These are phyloP conservation scores for Podospora bellae-mahoneyi DNA, from an alignment of 495 filamentous ascomycete genomes.

Conservation along the genomic window DNA sequence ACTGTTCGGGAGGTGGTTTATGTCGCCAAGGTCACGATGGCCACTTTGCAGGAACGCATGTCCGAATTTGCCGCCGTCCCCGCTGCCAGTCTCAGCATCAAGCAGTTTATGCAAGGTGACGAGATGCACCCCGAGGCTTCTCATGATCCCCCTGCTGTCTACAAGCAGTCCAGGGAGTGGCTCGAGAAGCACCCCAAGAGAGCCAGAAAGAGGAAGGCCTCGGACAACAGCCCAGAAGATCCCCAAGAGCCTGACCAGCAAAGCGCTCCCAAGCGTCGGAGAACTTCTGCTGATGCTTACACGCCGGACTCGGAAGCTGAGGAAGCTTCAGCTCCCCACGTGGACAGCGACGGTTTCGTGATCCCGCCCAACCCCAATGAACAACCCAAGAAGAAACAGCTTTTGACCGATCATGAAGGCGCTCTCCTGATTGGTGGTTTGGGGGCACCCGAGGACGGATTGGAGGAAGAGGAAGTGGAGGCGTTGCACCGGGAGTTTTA, in stretches of 20 bases:
- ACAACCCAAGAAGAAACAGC: neutral
- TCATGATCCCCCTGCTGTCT: slow-evolving; percentile 81
- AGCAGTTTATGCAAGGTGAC: slow-evolving; percentile 74
- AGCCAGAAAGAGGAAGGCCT: slow-evolving; percentile 38
- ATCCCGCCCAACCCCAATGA: slow-evolving; percentile 20
- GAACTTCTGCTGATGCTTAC: slow-evolving; percentile 10
- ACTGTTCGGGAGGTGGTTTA: slow-evolving; percentile 91
- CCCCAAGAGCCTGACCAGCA: slow-evolving; percentile 28
- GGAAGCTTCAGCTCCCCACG: slow-evolving; percentile 2
- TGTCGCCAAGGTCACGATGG: slow-evolving; percentile 88
- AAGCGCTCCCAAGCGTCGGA: slow-evolving; percentile 19
- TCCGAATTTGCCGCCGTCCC: slow-evolving; percentile 84
- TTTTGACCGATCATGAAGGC: slow-evolving; percentile 10
- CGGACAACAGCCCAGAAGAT: slow-evolving; percentile 24
- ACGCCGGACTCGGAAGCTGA: neutral
- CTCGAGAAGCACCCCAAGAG: slow-evolving; percentile 48
- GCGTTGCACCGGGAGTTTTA: slow-evolving; percentile 35
- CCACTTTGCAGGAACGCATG: slow-evolving; percentile 83
- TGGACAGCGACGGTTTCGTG: slow-evolving; percentile 35
- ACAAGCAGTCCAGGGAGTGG: slow-evolving; percentile 54
- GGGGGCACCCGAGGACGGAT: slow-evolving; percentile 11
- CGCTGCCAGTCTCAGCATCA: slow-evolving; percentile 73
- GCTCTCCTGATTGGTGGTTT: slow-evolving; percentile 17
- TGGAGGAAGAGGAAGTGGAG: slow-evolving; percentile 20
- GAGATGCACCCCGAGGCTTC: slow-evolving; percentile 40